Base-by-base conservation (phyloP, 495 filamentous ascomycete species). In the Parachaetomium inaequale region DNA sequence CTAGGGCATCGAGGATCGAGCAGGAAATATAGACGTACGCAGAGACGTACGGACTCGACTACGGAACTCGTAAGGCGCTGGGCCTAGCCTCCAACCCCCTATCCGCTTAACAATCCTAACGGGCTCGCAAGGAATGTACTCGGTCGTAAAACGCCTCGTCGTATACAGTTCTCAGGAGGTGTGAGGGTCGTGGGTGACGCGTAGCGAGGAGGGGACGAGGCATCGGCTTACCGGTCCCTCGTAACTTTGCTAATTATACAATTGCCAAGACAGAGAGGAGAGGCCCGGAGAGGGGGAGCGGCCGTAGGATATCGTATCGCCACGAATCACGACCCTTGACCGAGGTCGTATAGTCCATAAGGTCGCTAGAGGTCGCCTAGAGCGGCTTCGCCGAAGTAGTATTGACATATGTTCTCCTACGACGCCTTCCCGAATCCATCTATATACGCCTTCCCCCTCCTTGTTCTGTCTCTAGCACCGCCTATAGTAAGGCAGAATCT, bases 211-310 rank as follows among this genome's bases (percentile, higher is more conserved):
- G 32, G 32, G 32, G 42, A 58, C 51, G 47, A 59, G 57, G 40
- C n/a, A 56, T 61, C 51, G 51, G n/a, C 36, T 58, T 25, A 62
- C 64, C 55, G 59, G 59, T 59, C 55, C 55, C 45, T 66, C 59
- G 59, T 51, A 59, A n/a, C 47, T 62, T 59, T 63, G 59, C 64
- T 49, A 66, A 66, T 55, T 19, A 66, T 55, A 26, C 51, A 66
- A 63, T 55, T 66, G 64, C 58, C 49, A 53, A 65, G 53, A 62
- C 58, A 61, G 49, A 53, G 21, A 59, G 49, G 58, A 58, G 50
- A 40, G 29, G 23, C 46, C 45, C 42, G 45, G 45, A 49, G 26
- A 28, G 25, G 31, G 45, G 46, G 25, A 45, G 42, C 17, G 17
- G 42, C n/a, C 51, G 51, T 6, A 54, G 51, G 32, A 54, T 14